A percentile compares a stretch with the other conserved stretches of the same genome.
Evolutionary conservation across 75 land plant species (phyloP).

Genomic region (Sequoiadendron giganteum): DNA sequence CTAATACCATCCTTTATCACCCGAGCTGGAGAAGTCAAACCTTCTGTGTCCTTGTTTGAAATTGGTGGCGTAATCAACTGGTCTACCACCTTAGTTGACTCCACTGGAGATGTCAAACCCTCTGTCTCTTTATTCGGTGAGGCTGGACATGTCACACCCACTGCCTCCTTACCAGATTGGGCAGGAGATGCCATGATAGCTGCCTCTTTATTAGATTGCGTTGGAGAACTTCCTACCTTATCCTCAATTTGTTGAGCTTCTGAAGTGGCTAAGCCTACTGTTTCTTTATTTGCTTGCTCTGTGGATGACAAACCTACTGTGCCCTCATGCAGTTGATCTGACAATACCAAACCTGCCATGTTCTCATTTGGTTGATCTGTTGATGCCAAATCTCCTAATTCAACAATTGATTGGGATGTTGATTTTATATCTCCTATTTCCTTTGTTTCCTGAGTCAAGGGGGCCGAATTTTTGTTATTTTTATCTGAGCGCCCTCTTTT

Average conservation of each 20-base stretch:
- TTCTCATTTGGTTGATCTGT: background rate
- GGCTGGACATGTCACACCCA: background rate
- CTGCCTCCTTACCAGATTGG: background rate
- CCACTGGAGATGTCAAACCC: background rate
- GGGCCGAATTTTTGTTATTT: background rate
- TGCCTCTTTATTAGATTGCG: background rate
- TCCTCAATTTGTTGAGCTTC: background rate
- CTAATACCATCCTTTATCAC: background rate
- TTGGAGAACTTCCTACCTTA: background rate
- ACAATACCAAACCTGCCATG: background rate
- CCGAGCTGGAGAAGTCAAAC: background rate
- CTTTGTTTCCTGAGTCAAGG: background rate
- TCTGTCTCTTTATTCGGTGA: background rate
- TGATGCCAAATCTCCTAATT: background rate
- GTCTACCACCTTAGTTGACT: background rate
- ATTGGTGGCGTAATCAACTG: background rate
- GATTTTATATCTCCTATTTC: background rate
- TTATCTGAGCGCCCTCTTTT: slow-evolving; percentile 4
- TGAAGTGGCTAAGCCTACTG: background rate
- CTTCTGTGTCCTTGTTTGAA: background rate
- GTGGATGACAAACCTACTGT: background rate
- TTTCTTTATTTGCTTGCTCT: background rate
- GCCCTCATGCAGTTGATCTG: background rate
- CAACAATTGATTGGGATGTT: slow-evolving; percentile 2
- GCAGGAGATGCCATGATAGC: background rate